Conservation (phyloP, 225 moss, liverwort and hornwort genomes). For the Marchantia paleacea region DNA sequence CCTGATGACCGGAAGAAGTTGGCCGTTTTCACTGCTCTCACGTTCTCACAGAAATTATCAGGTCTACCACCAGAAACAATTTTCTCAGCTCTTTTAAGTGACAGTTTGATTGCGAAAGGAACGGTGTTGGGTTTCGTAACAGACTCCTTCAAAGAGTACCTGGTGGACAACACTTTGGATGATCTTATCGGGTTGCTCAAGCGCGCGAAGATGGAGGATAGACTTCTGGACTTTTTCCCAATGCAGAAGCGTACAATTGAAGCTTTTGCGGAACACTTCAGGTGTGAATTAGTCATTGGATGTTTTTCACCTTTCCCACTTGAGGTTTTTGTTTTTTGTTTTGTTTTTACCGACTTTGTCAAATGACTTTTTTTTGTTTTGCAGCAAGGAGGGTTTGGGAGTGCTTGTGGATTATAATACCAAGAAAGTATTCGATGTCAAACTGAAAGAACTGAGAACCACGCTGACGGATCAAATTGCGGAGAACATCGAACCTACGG, state of each 20-base stretch:
- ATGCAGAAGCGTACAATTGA: conserved; percentile 92
- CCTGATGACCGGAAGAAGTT: conserved; percentile 88
- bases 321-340: too few species aligned
- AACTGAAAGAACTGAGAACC: conserved; percentile 78
- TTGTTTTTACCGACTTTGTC: neutral
- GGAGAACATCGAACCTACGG: conserved; percentile 67
- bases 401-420: conserved; percentile 89
- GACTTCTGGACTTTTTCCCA: conserved; percentile 86
- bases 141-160: conserved; percentile 81
- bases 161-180: conserved; percentile 94
- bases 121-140: conserved; percentile 86
- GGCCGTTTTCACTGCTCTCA: conserved; percentile 94
- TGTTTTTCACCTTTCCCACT: neutral
- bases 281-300: conserved; percentile 35
- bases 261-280: conserved; percentile 93
- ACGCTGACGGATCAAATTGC: conserved; percentile 79
- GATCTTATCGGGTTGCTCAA: conserved; percentile 89
- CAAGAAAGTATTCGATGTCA: conserved; percentile 95
- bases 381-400: conserved; percentile 87
- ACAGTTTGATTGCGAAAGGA: conserved; percentile 82
- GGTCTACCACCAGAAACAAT: conserved; percentile 97
- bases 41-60: conserved; percentile 96
- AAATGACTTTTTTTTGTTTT: neutral
- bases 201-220: conserved; percentile 98
- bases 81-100: conserved; percentile 80